A percentile compares a stretch with the other conserved stretches of the same genome.
Conservation (phyloP, 2,329 filamentous ascomycete genomes). For the Zasmidium citrigriseum region DNA sequence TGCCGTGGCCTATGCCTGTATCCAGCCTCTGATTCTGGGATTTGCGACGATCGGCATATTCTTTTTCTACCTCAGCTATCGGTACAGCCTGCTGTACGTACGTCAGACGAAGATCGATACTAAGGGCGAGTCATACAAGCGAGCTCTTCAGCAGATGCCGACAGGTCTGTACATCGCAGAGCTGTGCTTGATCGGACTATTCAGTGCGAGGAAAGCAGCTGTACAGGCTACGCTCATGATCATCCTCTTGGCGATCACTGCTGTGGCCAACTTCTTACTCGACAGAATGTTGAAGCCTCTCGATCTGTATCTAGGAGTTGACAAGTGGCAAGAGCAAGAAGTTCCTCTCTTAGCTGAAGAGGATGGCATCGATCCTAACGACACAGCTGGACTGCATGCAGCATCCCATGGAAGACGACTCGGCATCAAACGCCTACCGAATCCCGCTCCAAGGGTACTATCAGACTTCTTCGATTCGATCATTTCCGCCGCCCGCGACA, state of each 20-base stretch:
- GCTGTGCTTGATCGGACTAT: conserved; percentile 50
- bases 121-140: conserved; percentile 48
- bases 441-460: conserved; percentile 24
- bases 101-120: conserved; percentile 50
- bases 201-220: conserved; percentile 40
- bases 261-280: conserved; percentile 29
- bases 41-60: conserved; percentile 47
- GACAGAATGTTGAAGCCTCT: conserved; percentile 33
- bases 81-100: conserved; percentile 53
- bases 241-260: conserved; percentile 42
- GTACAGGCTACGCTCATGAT: conserved; percentile 47
- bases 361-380: conserved; percentile 29
- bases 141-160: conserved; percentile 49
- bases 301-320: conserved; percentile 36
- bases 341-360: conserved; percentile 32
- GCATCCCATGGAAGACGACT: conserved; percentile 34
- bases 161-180: conserved; percentile 51
- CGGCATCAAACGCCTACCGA: conserved; percentile 28
- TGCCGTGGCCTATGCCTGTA: conserved; percentile 50
- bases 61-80: conserved; percentile 50
- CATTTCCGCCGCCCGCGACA: conserved; percentile 26
- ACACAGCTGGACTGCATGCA: conserved; percentile 31
- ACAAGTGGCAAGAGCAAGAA: conserved; percentile 33
- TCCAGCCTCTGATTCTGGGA: conserved; percentile 50
- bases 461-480: conserved; percentile 34